Percentiles rank a stretch among this genome's conserved stretches.
phyloP scores from a whole-genome alignment of 768 basidiomycete species.

The Phanerochaete sordida region DNA sequence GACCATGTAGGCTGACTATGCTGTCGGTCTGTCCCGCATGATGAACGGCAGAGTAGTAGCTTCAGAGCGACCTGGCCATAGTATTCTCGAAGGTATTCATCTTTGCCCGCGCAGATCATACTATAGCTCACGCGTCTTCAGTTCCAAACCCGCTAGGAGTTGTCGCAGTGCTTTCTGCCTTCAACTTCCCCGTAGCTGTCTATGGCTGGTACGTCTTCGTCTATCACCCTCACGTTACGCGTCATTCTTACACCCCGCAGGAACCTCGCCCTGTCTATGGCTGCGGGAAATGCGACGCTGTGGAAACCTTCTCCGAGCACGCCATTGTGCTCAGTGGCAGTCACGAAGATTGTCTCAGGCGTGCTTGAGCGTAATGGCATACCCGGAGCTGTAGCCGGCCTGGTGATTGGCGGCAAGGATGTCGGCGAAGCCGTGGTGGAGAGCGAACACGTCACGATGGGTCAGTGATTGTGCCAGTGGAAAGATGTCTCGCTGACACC shows the following conservation, averaged over 20 bases:
- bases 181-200: constrained; percentile 95
- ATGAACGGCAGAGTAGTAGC: constrained; percentile 89
- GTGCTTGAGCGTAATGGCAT: constrained; percentile 82
- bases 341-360: constrained; percentile 76
- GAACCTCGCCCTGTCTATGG: constrained; percentile 87
- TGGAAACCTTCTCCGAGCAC: constrained; percentile 96
- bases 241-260: constrained; percentile 33
- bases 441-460: constrained; percentile 72
- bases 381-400: constrained; percentile 78
- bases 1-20: constrained; percentile 80
- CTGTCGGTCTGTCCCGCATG: constrained; percentile 88
- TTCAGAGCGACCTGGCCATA: constrained; percentile 87
- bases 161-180: constrained; percentile 76
- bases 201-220: constrained; percentile 68
- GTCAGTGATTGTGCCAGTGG: constrained; percentile 35
- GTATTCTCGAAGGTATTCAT: constrained; percentile 76
- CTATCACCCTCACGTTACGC: not conserved
- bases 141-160: constrained; percentile 88
- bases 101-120: not conserved
- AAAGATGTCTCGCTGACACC: not conserved
- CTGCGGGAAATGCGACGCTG: constrained; percentile 88
- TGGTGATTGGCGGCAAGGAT: constrained; percentile 81
- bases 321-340: constrained; percentile 85
- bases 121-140: constrained; percentile 25
- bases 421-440: constrained; percentile 77